Percentiles rank a stretch among this genome's conserved stretches.
These are phyloP conservation scores for Atalantia buxifolia DNA, from an alignment of 345 rosid species.

Conservation along the genomic window DNA sequence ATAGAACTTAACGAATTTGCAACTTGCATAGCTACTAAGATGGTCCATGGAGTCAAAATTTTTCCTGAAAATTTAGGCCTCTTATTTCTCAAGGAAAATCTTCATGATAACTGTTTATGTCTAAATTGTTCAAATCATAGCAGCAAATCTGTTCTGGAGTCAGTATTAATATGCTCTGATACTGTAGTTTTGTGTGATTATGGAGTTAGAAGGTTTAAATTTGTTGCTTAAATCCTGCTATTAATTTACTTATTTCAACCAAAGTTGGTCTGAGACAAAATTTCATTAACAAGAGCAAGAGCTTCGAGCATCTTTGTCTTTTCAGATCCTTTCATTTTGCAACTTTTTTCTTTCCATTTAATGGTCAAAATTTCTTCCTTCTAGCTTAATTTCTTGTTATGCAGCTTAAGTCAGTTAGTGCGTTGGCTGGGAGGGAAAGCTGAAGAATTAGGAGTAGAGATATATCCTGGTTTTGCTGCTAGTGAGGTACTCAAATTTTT, in stretches of 20 bases:
- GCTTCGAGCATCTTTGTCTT: not conserved
- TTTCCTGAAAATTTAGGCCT: not conserved
- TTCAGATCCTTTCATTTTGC: not conserved
- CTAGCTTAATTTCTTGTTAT: conserved; percentile 14
- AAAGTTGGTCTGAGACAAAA: not conserved
- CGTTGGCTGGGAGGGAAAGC: conserved; percentile 93
- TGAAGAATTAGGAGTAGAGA: conserved; percentile 91
- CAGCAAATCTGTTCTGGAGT: not conserved
- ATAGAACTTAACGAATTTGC: not conserved
- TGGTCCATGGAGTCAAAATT: not conserved
- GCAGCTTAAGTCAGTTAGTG: conserved; percentile 84
- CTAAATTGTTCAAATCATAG: not conserved
- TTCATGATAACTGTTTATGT: not conserved
- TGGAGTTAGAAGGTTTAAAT: not conserved
- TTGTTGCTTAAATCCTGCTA: not conserved
- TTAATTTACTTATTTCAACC: not conserved
- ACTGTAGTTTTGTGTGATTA: not conserved
- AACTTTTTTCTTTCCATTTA: not conserved
- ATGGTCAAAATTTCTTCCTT: not conserved
- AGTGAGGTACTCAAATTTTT: conserved; percentile 56
- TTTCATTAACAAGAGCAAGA: not conserved
- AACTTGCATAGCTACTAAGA: not conserved
- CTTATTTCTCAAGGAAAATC: not conserved
- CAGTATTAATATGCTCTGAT: not conserved
- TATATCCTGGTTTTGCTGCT: conserved; percentile 96